A percentile compares a stretch with the other conserved stretches of the same genome.
phyloP scores from a whole-genome alignment of 305 asterid genomes.

The Fraxinus dipetala region DNA sequence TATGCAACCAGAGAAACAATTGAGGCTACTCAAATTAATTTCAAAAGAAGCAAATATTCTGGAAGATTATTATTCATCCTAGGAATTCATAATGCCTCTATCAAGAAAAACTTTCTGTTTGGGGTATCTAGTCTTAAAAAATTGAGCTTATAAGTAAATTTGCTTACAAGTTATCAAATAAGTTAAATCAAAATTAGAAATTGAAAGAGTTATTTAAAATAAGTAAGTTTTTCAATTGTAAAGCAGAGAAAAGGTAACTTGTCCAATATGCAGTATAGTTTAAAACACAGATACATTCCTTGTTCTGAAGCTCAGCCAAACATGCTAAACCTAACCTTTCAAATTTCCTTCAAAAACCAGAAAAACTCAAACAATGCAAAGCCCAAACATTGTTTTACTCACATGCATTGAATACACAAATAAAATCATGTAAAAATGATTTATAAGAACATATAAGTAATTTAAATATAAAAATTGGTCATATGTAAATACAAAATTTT shows the following conservation, averaged over 20 bases:
- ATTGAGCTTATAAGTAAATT: not conserved
- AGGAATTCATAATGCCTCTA: not conserved
- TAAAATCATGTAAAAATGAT: not conserved
- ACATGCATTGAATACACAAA: not conserved
- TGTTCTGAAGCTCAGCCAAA: not conserved
- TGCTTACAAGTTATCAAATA: not conserved
- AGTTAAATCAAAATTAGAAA: not conserved
- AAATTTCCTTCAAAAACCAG: not conserved
- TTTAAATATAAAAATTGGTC: not conserved
- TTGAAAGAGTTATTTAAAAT: not conserved
- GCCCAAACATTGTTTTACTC: not conserved
- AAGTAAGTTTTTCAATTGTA: not conserved
- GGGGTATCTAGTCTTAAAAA: not conserved
- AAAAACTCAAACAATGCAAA: not conserved
- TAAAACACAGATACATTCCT: not conserved
- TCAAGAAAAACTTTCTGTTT: not conserved
- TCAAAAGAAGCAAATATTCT: not conserved
- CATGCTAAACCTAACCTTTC: not conserved
- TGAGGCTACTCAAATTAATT: not conserved
- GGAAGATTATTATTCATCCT: not conserved
- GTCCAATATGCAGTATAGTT: not conserved
- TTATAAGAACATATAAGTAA: not conserved
- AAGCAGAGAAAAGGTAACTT: not conserved
- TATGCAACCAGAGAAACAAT: not conserved
- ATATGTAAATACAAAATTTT: not conserved